These are phyloP conservation scores for Ustilago lituana DNA, from an alignment of 1,284 basidiomycete species.

Conservation along the genomic window DNA sequence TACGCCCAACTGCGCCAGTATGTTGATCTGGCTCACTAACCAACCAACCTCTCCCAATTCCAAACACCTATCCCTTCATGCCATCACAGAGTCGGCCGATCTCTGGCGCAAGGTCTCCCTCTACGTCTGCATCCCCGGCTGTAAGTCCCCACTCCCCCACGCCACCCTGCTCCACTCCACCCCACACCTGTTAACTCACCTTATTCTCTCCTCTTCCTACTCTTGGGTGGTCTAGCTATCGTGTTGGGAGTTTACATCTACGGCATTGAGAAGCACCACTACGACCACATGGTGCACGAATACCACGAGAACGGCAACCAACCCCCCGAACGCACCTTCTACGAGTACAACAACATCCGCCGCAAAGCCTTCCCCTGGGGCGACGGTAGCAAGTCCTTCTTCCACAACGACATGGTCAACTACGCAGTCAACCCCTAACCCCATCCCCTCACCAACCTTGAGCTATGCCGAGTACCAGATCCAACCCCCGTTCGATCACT, in stretches of 20 bases:
- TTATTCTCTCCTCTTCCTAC: too few species aligned
- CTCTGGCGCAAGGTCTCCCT: constrained; percentile 62
- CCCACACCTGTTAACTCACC: background rate
- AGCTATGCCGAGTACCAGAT: too few species aligned
- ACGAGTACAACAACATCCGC: constrained; percentile 63
- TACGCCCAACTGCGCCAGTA: too few species aligned
- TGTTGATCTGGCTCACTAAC: too few species aligned
- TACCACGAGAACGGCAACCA: constrained; percentile 59
- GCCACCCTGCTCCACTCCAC: background rate
- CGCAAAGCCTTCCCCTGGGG: constrained; percentile 61
- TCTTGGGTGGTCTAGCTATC: constrained; percentile 25
- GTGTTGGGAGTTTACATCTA: constrained; percentile 63
- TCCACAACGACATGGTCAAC: constrained; percentile 63
- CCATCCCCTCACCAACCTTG: too few species aligned
- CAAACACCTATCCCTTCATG: too few species aligned
- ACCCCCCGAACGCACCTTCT: constrained; percentile 58
- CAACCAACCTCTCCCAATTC: too few species aligned
- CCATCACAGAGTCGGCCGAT: constrained; percentile 55
- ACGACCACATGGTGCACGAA: constrained; percentile 58
- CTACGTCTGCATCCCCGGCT: constrained; percentile 59
- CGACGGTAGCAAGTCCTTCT: constrained; percentile 54
- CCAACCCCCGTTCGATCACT: too few species aligned
- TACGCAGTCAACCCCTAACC: constrained; percentile 36
- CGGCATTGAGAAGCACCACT: constrained; percentile 61
- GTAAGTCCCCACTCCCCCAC: constrained; percentile 20